Evolutionary conservation across 192 early-diverging fungal species (phyloP).

Genomic region (Entomortierella chlamydospora): DNA sequence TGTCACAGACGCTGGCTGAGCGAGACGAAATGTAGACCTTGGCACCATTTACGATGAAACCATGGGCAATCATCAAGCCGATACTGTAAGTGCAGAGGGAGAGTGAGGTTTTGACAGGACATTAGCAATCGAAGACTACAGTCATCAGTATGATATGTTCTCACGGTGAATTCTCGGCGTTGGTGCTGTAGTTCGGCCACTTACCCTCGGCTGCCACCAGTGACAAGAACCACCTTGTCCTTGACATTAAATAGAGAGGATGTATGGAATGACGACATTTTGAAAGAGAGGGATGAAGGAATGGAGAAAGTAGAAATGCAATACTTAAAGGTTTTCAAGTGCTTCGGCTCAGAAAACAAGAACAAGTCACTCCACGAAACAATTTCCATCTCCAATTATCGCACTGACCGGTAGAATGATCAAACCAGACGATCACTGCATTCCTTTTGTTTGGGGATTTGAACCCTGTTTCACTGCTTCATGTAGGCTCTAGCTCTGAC

Average conservation of each 20-base stretch:
- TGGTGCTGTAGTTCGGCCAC: not conserved
- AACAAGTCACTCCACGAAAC: not conserved
- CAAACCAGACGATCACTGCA: no score
- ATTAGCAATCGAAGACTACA: no score
- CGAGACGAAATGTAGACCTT: constrained; percentile 93
- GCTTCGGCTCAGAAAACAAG: not conserved
- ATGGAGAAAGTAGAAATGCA: not conserved
- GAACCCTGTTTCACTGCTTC: no score
- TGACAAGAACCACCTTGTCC: constrained; percentile 85
- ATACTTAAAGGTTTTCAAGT: not conserved
- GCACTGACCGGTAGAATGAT: not conserved
- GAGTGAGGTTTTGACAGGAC: not conserved
- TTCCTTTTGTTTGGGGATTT: no score
- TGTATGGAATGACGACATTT: constrained; percentile 62
- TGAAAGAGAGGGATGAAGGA: not conserved
- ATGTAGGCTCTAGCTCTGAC: no score
- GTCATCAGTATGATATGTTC: not conserved
- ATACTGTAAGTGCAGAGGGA: constrained; percentile 30
- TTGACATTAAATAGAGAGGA: constrained; percentile 73
- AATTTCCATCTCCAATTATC: not conserved
- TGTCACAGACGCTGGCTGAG: constrained; percentile 68
- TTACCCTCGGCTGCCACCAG: constrained; percentile 76
- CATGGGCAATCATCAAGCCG: constrained; percentile 69
- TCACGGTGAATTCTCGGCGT: no score
- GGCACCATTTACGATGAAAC: constrained; percentile 87